A percentile compares a stretch with the other conserved stretches of the same genome.
Evolutionary conservation across 2,329 filamentous ascomycete genomes (phyloP).

Genomic region (Alternaria novae-zelandiae): DNA sequence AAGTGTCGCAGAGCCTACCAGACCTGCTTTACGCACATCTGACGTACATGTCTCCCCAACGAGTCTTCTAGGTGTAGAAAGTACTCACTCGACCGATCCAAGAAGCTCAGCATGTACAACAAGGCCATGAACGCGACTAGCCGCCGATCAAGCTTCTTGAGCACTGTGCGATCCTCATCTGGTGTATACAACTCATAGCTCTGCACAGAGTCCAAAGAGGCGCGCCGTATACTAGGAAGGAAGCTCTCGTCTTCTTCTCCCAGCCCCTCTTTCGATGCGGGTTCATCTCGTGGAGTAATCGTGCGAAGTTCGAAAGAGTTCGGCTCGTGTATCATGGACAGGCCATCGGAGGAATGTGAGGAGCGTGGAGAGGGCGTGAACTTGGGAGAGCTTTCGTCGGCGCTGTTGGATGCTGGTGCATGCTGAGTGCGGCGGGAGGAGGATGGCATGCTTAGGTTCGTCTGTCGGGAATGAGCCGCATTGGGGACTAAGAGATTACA

Average conservation of each 20-base stretch:
- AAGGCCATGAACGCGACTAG: constrained; percentile 82
- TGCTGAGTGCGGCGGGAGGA: constrained; percentile 19
- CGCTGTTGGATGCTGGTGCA: constrained; percentile 26
- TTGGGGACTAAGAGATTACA: background rate
- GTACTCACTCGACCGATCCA: constrained; percentile 79
- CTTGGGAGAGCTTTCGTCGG: constrained; percentile 25
- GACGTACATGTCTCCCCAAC: background rate
- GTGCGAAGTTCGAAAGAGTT: constrained; percentile 36
- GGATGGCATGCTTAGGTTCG: constrained; percentile 19
- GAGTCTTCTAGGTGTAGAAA: constrained; percentile 3
- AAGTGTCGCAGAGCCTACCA: background rate
- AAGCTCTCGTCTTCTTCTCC: constrained; percentile 38
- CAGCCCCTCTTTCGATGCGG: constrained; percentile 7
- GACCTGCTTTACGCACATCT: constrained; percentile 32
- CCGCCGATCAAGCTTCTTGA: constrained; percentile 76
- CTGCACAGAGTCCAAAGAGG: constrained; percentile 40
- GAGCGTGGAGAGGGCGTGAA: constrained; percentile 33
- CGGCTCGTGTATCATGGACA: constrained; percentile 15
- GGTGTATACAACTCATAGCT: constrained; percentile 62
- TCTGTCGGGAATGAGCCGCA: background rate
- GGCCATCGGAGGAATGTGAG: constrained; percentile 17
- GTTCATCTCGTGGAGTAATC: constrained; percentile 21
- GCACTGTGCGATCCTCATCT: constrained; percentile 75
- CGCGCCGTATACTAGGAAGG: constrained; percentile 21
- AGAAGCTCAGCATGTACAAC: constrained; percentile 82